phyloP scores from a whole-genome alignment of 2,329 filamentous ascomycete genomes.

The Verticillium isaacii region DNA sequence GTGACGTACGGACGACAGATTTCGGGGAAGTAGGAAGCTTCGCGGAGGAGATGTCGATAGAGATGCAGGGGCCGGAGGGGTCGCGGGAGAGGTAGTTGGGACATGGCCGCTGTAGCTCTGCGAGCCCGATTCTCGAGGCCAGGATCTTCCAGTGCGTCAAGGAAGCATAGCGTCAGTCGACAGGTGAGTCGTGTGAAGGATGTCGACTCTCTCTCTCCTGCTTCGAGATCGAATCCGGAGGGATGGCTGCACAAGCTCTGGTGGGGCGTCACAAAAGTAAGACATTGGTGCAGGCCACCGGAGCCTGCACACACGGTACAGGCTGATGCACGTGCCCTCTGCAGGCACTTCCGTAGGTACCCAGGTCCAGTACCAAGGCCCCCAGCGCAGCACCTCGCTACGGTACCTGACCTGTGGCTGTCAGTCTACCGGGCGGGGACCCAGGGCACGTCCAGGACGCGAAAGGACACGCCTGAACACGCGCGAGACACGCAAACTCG shows the following conservation, averaged over 20 bases:
- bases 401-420: no score
- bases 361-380: not conserved
- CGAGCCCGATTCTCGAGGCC: not conserved
- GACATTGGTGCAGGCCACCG: not conserved
- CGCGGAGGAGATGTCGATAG: conserved; percentile 57
- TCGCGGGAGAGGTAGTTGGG: conserved; percentile 26
- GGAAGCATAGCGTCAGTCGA: not conserved
- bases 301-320: no score
- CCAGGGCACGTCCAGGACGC: not conserved
- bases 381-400: no score
- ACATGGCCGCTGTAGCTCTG: conserved; percentile 11
- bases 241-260: not conserved
- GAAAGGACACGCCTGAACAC: not conserved
- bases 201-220: not conserved
- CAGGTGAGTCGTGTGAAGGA: not conserved
- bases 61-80: conserved; percentile 34
- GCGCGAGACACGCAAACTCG: conserved; percentile 27
- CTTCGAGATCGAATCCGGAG: no score
- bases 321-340: not conserved
- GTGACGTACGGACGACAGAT: conserved; percentile 40
- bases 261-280: not conserved
- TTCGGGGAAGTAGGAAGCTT: conserved; percentile 54
- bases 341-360: not conserved
- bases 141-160: no score
- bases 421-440: no score